Evolutionary conservation across 345 rosid species (phyloP), one percentile per base, ranked within the genome.

Genomic region (Brassica incana): DNA sequence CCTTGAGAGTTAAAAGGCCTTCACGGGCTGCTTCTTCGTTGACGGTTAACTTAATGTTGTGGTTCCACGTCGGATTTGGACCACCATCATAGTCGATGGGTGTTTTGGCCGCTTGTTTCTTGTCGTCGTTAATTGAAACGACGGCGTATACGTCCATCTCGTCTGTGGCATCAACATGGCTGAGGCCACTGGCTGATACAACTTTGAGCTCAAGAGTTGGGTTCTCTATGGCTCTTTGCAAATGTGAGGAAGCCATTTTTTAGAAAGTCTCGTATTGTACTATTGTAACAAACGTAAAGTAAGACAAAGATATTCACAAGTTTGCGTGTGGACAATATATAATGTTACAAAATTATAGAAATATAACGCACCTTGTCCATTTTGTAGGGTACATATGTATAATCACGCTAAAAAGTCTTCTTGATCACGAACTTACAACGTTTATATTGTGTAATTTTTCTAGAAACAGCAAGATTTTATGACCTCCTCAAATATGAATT

Each of bases 81-180:
- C 91, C 94, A 27, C 92, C 86, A 10, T 76, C 81, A 12, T 67
- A 83, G 76, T 90, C 83, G 0, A 88, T 83, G 0, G 83, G 85
- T 18, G 94, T 85, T 69, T 85, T 90, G 11, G 80, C 76, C 72
- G 81, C 82, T 81, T 87, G 91, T 64, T 7, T 79, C 48, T 14
- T 60, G 67, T 81, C 87, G 18, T 90, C 92, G 54, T 74, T 20
- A 69, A 93, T 62, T 8, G 88, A 83, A 80, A 86, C 87, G 77
- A 87, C 80, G 20, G 81, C 89, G 83, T 91, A 93, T 2, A 87
- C 90, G 66, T 88, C 94, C 90, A 88, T 87, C 73, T 88, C 91
- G 71, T 86, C 62, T 71, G 89, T 59, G 15, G 79, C 72, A 60
- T 87, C 85, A 18, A 85, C 88, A 40, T 86, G 74, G 69, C 85